Base-by-base conservation (phyloP, 352 stramenopile species). In the Pythium phragmitis region DNA sequence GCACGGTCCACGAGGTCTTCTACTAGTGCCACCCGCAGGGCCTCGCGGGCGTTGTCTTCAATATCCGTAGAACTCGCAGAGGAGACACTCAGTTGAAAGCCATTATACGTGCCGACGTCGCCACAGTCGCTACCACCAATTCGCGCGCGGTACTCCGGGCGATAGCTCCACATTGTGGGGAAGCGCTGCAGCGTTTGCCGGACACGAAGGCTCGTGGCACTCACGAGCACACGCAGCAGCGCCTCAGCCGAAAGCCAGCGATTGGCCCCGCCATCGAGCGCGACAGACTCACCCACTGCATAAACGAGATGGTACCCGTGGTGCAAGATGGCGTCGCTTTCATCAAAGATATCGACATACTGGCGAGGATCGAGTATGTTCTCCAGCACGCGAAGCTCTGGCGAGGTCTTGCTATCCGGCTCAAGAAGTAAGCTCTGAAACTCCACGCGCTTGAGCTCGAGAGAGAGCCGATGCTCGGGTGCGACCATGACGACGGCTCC, bases 231-330 rank as follows among this genome's bases (percentile, higher is more conserved):
- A 11, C 60, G 68, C 7, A 90, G 54, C 5, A 88, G 46, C 1
- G 70, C 65, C 61, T 96, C 73, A 8, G 81, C 77, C n/a, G 65
- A 75, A 7, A 75, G 68, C 75, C 80, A 93, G 37, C 89, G 73
- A 28, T 79, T 59, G 8, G 73, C 47, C 0, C 84, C 83, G 43
- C 60, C 71, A 23, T 75, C 76, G 5, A 97, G 80, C 3, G 58
- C 56, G 8, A 69, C 61, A 4, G 79, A 66, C 3, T 41, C 63
- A 0, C 89, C 89, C 7, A 94, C 77, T 0, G 89, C 86, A 63
- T 97, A 97, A 30, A 97, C 77, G 11, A 97, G 79, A 49, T 97
- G 87, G 58, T 94, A 97, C 11, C 80, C 80, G 69, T 96, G 82
- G 26, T 91, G 80, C 1, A 98, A 75, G 8, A 97, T 49, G 7